These are phyloP conservation scores for Dalbergia oliveri DNA, from an alignment of 306 rosid genomes.

Conservation along the genomic window DNA sequence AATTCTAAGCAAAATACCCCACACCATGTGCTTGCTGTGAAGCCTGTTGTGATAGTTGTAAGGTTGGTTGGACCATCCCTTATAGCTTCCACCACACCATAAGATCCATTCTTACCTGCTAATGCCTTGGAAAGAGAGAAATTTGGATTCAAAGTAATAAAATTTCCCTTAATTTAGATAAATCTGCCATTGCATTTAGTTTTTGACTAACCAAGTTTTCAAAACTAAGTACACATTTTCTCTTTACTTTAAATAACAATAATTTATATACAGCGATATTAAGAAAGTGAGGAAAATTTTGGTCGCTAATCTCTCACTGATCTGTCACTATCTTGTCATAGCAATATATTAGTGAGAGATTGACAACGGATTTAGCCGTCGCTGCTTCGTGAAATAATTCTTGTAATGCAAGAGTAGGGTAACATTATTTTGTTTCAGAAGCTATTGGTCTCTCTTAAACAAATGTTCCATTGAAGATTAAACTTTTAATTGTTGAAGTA, in stretches of 20 bases:
- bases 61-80: conserved; percentile 59
- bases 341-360: too few species aligned
- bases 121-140: not conserved
- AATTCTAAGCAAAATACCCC: conserved; percentile 14
- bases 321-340: too few species aligned
- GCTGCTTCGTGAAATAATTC: too few species aligned
- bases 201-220: not conserved
- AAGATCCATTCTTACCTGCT: not conserved
- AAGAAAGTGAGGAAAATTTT: too few species aligned
- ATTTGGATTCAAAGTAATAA: not conserved
- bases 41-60: not conserved
- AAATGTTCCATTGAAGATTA: not conserved
- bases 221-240: too few species aligned
- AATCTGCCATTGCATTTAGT: too few species aligned
- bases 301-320: too few species aligned
- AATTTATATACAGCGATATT: too few species aligned
- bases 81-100: conserved; percentile 28
- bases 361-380: too few species aligned
- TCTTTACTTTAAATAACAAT: too few species aligned
- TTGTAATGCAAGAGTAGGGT: too few species aligned
- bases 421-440: too few species aligned
- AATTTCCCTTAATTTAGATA: not conserved
- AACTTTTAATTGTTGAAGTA: conserved; percentile 31
- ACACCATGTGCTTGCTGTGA: conserved; percentile 57
- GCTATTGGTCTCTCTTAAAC: not conserved